Conservation (phyloP, 305 asterid species). For the Salvia sclarea region DNA sequence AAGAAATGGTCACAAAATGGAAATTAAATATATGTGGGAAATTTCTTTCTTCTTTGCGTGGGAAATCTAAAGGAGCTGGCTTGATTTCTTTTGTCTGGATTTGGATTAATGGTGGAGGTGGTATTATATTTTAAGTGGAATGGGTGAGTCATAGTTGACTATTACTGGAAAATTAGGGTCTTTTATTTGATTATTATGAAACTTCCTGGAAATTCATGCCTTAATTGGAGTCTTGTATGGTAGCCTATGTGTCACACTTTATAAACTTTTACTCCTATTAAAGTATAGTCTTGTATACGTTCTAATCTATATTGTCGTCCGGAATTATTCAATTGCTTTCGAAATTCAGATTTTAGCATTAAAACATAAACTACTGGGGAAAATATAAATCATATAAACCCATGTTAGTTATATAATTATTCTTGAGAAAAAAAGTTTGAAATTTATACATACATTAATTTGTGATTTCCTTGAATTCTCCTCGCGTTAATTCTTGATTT, state of each 20-base stretch:
- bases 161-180: neutral
- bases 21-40: constrained; percentile 12
- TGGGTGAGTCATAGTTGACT: constrained; percentile 14
- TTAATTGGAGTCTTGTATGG: neutral
- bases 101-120: neutral
- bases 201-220: constrained; percentile 26
- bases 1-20: constrained; percentile 1
- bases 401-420: too few species aligned
- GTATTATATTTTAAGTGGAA: constrained; percentile 13
- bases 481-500: too few species aligned
- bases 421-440: too few species aligned
- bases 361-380: too few species aligned
- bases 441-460: too few species aligned
- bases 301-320: too few species aligned
- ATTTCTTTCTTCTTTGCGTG: constrained; percentile 5
- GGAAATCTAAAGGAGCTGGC: constrained; percentile 25
- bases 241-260: neutral
- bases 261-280: neutral
- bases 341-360: neutral
- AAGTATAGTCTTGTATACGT: too few species aligned
- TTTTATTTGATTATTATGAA: neutral
- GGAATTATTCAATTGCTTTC: neutral
- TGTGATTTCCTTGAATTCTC: too few species aligned
- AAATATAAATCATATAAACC: too few species aligned
- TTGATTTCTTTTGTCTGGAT: constrained; percentile 29